phyloP scores from a whole-genome alignment of 2,329 filamentous ascomycete genomes.

The Colletotrichum tanaceti region DNA sequence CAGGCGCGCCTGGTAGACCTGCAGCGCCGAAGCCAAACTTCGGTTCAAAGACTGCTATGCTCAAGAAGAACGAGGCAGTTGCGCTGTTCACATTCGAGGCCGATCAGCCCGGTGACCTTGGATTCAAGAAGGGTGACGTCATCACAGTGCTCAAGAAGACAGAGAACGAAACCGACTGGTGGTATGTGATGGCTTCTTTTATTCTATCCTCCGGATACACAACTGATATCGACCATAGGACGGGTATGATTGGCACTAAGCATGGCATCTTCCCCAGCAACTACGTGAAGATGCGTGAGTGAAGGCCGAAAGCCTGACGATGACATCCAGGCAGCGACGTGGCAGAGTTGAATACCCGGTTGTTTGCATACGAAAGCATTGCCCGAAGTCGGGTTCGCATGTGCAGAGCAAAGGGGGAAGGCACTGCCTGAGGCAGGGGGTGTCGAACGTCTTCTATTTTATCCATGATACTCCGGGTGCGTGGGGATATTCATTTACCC shows the following conservation, averaged over 20 bases:
- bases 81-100: conserved; percentile 95
- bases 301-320: conserved; percentile 49
- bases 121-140: conserved; percentile 89
- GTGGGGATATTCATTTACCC: neutral
- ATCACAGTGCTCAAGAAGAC: conserved; percentile 96
- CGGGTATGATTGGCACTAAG: conserved; percentile 84
- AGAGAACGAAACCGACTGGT: conserved; percentile 95
- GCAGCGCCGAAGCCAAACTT: conserved; percentile 92
- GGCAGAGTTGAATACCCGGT: conserved; percentile 28
- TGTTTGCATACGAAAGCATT: conserved; percentile 8
- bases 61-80: conserved; percentile 83
- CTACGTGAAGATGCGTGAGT: conserved; percentile 73
- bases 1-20: conserved; percentile 76
- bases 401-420: neutral
- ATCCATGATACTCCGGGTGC: conserved; percentile 37
- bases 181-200: conserved; percentile 64
- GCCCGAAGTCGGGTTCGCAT: conserved; percentile 10
- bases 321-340: conserved; percentile 6
- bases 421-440: neutral
- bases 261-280: conserved; percentile 95
- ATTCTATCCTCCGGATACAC: neutral
- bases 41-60: conserved; percentile 63
- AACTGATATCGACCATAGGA: conserved; percentile 63
- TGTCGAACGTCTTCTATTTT: conserved; percentile 18
- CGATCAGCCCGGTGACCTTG: conserved; percentile 90